Conservation (phyloP, 2,329 filamentous ascomycete genomes). For the Fusarium poae region DNA sequence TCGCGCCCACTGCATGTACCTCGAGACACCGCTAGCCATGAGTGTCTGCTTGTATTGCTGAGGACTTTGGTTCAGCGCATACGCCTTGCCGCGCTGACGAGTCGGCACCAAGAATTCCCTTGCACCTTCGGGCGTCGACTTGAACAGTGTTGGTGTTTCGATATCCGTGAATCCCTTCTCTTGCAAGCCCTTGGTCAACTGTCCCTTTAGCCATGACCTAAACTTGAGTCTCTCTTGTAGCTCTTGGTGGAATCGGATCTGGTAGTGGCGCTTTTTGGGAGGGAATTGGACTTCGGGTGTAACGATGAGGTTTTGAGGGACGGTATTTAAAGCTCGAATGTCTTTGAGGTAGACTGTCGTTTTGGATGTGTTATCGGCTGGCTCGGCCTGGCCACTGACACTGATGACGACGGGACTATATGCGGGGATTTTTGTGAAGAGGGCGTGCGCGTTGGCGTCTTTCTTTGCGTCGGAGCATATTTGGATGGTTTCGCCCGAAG, state of each 20-base stretch:
- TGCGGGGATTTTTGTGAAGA: constrained; percentile 61
- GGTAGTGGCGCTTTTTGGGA: constrained; percentile 81
- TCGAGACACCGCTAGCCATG: constrained; percentile 87
- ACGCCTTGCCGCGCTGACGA: constrained; percentile 79
- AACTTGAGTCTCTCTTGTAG: constrained; percentile 78
- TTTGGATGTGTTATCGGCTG: constrained; percentile 50
- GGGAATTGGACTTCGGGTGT: constrained; percentile 80
- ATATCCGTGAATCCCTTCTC: constrained; percentile 77
- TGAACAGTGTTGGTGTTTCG: constrained; percentile 95
- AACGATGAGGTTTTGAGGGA: constrained; percentile 76
- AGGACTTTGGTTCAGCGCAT: constrained; percentile 94
- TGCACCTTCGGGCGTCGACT: constrained; percentile 95
- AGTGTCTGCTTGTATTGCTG: constrained; percentile 99
- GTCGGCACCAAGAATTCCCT: constrained; percentile 95
- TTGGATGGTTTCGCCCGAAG: constrained; percentile 59
- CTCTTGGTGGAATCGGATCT: constrained; percentile 79
- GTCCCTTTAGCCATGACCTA: constrained; percentile 70
- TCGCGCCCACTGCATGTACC: constrained; percentile 92
- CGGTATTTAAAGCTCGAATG: constrained; percentile 53
- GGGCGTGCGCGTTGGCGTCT: constrained; percentile 54
- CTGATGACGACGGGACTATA: constrained; percentile 67
- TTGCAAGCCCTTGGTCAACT: constrained; percentile 67
- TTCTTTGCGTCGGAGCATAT: constrained; percentile 58
- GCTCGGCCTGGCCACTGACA: constrained; percentile 53
- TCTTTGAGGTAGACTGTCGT: constrained; percentile 75